phyloP scores from a whole-genome alignment of 1,284 basidiomycete genomes.

The Ganoderma boninense region DNA sequence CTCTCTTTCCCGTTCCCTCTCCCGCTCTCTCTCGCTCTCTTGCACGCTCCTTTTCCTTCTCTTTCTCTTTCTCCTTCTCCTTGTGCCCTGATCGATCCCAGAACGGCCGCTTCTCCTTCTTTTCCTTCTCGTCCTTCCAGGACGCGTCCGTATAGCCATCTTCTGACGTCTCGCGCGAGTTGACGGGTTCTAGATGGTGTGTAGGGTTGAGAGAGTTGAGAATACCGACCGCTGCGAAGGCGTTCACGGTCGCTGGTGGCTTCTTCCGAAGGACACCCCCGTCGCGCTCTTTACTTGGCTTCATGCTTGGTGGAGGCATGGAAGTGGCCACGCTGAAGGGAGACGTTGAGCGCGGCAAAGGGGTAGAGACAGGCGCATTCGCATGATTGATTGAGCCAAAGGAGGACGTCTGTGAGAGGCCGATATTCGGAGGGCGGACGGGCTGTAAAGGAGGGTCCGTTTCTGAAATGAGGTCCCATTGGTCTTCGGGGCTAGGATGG shows the following conservation, averaged over 20 bases:
- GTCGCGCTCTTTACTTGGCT: constrained; percentile 35
- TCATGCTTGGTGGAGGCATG: constrained; percentile 35
- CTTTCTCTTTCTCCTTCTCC: constrained; percentile 34
- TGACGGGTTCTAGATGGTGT: constrained; percentile 35
- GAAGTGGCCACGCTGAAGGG: constrained; percentile 48
- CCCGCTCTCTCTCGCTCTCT: too few species aligned
- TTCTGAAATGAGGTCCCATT: constrained; percentile 56
- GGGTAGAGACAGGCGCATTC: constrained; percentile 24
- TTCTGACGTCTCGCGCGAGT: constrained; percentile 34
- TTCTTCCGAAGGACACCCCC: constrained; percentile 43
- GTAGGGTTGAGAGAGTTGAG: constrained; percentile 66
- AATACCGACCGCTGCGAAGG: constrained; percentile 58
- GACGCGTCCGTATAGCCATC: constrained; percentile 43
- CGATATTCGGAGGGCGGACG: constrained; percentile 43
- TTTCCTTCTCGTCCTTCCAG: constrained; percentile 50
- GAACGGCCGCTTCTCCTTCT: constrained; percentile 57
- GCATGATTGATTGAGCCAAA: constrained; percentile 50
- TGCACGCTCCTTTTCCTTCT: too few species aligned
- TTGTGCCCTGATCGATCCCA: constrained; percentile 55
- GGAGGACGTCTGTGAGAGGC: constrained; percentile 50
- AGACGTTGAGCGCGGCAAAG: constrained; percentile 49
- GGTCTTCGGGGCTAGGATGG: constrained; percentile 48
- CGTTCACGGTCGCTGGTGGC: constrained; percentile 33
- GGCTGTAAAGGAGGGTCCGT: constrained; percentile 34
- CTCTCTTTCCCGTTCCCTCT: constrained; percentile 21